Evolutionary conservation across 805 yeast species (phyloP).

Genomic region (Ogataea angusta): DNA sequence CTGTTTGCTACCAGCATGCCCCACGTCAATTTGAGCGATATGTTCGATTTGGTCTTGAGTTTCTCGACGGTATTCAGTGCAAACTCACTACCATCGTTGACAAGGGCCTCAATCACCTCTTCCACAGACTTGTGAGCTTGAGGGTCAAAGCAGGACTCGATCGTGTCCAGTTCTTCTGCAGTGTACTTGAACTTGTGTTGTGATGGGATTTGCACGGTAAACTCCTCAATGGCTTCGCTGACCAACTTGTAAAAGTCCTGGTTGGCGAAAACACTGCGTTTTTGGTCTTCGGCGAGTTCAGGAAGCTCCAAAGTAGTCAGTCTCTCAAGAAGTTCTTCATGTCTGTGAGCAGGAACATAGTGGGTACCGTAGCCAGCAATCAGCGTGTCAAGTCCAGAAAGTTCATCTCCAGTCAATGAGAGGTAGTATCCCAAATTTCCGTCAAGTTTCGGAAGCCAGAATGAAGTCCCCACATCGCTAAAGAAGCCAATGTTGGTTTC

Average conservation of each 20-base stretch:
- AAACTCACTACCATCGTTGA: constrained; percentile 58
- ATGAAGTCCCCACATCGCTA: constrained; percentile 94
- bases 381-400: constrained; percentile 78
- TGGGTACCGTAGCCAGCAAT: constrained; percentile 88
- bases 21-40: constrained; percentile 72
- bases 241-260: constrained; percentile 50
- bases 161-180: constrained; percentile 52
- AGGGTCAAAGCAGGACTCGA: constrained; percentile 66
- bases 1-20: constrained; percentile 64
- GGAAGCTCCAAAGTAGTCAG: constrained; percentile 53
- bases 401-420: constrained; percentile 79
- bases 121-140: constrained; percentile 42
- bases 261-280: constrained; percentile 18
- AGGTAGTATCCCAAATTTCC: constrained; percentile 81
- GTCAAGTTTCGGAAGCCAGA: constrained; percentile 79
- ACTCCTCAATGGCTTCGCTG: constrained; percentile 75
- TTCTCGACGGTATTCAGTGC: constrained; percentile 56
- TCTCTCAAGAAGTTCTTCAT: constrained; percentile 60
- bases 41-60: constrained; percentile 65
- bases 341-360: constrained; percentile 65
- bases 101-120: constrained; percentile 52
- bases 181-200: constrained; percentile 58
- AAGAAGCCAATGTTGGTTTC: constrained; percentile 95
- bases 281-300: constrained; percentile 18
- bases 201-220: constrained; percentile 61